Base-by-base conservation (phyloP, 306 rosid genomes). In the Cicer arietinum region DNA sequence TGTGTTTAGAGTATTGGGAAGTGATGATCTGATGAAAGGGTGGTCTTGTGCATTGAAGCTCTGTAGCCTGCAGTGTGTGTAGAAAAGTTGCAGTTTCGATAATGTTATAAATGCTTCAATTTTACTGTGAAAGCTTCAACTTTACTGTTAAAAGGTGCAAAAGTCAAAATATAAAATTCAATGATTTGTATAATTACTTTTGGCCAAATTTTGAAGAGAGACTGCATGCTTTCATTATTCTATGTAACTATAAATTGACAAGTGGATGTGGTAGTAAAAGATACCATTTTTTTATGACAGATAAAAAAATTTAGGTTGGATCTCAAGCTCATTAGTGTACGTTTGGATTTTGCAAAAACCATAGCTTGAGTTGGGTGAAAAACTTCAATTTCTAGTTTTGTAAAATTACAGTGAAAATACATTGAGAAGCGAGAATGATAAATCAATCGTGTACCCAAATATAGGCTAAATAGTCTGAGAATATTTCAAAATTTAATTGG, bases 1-100 rank as follows among this genome's bases (percentile, higher is more conserved):
- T 71, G 59, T n/a, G n/a, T 77, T 61, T 73, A 10, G 6, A 56
- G 83, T 71, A n/a, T 80, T 66, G 82, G 84, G 76, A 84, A 76
- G 14, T 71, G 82, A 10, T 74, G 16, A 17, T 62, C 18, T 12
- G 63, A 67, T 7, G 16, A 74, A n/a, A 66, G 17, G 30, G 14
- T 20, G 67, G 63, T 37, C 35, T 74, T n/a, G 44, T 53, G 78
- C 77, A 70, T 75, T 71, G 30, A 77, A 35, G 71, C 13, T 53
- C 25, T 59, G 12, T 67, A 64, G 40, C 65, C 22, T 69, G 83
- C 83, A 69, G 35, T 30, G 37, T 30, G 37, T 30, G 37, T 30
- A 30, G 37, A 30, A 30, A 43, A 54, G 51, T 56, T 45, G 76
- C 69, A 75, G 45, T 76, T 54, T 76, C 86, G 37, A 83, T 78